Percentiles rank a stretch among this genome's conserved stretches.
These are phyloP conservation scores for Prunus padus DNA, from an alignment of 306 rosid genomes.

Conservation along the genomic window DNA sequence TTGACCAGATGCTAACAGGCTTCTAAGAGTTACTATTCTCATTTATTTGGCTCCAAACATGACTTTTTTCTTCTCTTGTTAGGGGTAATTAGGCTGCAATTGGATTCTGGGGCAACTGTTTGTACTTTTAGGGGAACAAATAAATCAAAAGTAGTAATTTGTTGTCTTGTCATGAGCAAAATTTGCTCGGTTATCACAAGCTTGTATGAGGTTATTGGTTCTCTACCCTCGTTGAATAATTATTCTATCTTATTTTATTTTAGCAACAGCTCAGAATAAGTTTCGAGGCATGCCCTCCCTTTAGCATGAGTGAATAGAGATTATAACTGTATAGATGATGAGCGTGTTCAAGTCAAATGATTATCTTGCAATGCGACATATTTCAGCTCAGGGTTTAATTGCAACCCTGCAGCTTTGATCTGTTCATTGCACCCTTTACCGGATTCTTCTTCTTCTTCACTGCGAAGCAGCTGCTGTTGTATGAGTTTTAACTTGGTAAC, in stretches of 20 bases:
- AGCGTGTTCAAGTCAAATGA: no score
- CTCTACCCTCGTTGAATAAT: background rate
- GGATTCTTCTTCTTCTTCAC: background rate
- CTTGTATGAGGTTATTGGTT: constrained; percentile 2
- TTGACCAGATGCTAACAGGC: constrained; percentile 19
- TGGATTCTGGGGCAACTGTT: background rate
- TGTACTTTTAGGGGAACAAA: background rate
- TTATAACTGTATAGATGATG: no score
- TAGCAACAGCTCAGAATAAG: no score
- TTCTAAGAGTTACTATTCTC: background rate
- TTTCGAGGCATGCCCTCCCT: no score
- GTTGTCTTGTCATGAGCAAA: background rate
- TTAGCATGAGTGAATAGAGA: no score
- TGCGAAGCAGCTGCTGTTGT: no score
- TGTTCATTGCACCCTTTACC: no score
- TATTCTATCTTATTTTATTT: background rate
- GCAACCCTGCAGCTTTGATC: no score
- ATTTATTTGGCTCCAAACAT: constrained; percentile 3
- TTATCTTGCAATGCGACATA: no score
- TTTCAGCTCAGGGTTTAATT: no score
- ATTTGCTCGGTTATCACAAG: constrained; percentile 6
- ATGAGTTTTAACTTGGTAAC: no score
- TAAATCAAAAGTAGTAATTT: background rate
- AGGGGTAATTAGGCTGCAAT: background rate
- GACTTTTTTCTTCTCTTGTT: background rate